Percentiles rank a stretch among this genome's conserved stretches.
Conservation (phyloP, 2,329 filamentous ascomycete species). For the Xylariaceae sp. region DNA sequence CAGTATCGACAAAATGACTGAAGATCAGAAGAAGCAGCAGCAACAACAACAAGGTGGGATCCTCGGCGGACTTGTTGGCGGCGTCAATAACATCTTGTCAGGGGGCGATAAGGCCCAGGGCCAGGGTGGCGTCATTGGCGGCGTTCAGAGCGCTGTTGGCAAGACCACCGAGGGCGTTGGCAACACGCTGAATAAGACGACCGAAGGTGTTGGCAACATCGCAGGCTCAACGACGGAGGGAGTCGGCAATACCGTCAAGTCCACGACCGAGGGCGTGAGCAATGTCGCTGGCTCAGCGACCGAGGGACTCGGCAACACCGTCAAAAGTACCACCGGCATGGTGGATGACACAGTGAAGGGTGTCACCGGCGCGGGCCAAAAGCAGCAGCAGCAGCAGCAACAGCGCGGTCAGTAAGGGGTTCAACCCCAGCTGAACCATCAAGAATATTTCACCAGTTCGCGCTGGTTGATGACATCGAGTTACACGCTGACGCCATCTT, state of each 20-base stretch:
- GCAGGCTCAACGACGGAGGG: slow-evolving; percentile 33
- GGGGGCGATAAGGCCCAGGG: slow-evolving; percentile 36
- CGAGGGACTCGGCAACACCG: slow-evolving; percentile 32
- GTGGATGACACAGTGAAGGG: slow-evolving; percentile 27
- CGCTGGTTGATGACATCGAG: neutral
- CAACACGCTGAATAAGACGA: slow-evolving; percentile 28
- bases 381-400: slow-evolving; percentile 9
- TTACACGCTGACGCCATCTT: neutral
- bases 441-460: neutral
- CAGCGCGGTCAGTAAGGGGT: neutral
- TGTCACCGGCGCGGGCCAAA: slow-evolving; percentile 16
- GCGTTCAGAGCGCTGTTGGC: slow-evolving; percentile 29
- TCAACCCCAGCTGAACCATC: neutral
- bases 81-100: slow-evolving; percentile 36
- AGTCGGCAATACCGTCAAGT: slow-evolving; percentile 19
- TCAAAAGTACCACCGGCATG: slow-evolving; percentile 26
- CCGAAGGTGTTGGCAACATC: slow-evolving; percentile 28
- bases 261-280: slow-evolving; percentile 31
- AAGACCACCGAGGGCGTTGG: slow-evolving; percentile 34
- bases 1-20: slow-evolving; percentile 11
- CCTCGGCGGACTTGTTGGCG: slow-evolving; percentile 33
- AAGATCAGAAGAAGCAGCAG: slow-evolving; percentile 9
- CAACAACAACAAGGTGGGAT: slow-evolving; percentile 27
- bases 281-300: slow-evolving; percentile 28
- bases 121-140: slow-evolving; percentile 36